Conservation (phyloP, 495 filamentous ascomycete genomes). For the Pyrenopolyporus hunteri region DNA sequence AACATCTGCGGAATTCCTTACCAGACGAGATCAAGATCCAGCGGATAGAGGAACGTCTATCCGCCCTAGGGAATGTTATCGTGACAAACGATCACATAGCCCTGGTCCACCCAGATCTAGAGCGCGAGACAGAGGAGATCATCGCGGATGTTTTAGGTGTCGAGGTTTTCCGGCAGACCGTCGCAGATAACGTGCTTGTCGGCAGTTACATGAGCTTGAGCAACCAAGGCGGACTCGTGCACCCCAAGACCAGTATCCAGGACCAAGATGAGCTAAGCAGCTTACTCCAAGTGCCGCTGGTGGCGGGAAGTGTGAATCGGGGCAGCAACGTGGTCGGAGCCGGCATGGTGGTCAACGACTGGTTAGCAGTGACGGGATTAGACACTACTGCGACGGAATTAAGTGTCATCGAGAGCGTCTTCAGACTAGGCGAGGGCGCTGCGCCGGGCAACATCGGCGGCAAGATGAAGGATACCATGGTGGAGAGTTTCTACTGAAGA, state of each 20-base stretch:
- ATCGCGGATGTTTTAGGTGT: slow-evolving; percentile 96
- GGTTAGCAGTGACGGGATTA: slow-evolving; percentile 94
- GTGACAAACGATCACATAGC: slow-evolving; percentile 96
- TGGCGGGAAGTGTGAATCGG: slow-evolving; percentile 91
- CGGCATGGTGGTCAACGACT: slow-evolving; percentile 99
- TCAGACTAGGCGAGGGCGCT: slow-evolving; percentile 87
- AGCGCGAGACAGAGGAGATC: slow-evolving; percentile 94
- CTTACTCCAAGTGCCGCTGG: slow-evolving; percentile 92
- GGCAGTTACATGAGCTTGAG: slow-evolving; percentile 95
- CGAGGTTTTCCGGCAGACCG: slow-evolving; percentile 97
- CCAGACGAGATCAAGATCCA: slow-evolving; percentile 89
- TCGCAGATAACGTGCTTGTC: slow-evolving; percentile 94
- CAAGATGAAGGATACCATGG: slow-evolving; percentile 93
- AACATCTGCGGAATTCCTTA: slow-evolving; percentile 92
- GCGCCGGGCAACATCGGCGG: slow-evolving; percentile 75
- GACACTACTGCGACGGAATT: slow-evolving; percentile 97
- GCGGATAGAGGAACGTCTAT: slow-evolving; percentile 95
- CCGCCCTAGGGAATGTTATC: slow-evolving; percentile 95
- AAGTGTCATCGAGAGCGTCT: slow-evolving; percentile 94
- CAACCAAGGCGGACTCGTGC: slow-evolving; percentile 96
- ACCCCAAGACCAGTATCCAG: slow-evolving; percentile 94
- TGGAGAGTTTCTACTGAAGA: slow-evolving; percentile 92
- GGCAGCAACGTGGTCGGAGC: slow-evolving; percentile 94
- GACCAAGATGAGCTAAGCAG: slow-evolving; percentile 97
- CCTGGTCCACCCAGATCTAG: slow-evolving; percentile 93